phyloP scores from a whole-genome alignment of 805 yeast species.

The Starmera quercuum region DNA sequence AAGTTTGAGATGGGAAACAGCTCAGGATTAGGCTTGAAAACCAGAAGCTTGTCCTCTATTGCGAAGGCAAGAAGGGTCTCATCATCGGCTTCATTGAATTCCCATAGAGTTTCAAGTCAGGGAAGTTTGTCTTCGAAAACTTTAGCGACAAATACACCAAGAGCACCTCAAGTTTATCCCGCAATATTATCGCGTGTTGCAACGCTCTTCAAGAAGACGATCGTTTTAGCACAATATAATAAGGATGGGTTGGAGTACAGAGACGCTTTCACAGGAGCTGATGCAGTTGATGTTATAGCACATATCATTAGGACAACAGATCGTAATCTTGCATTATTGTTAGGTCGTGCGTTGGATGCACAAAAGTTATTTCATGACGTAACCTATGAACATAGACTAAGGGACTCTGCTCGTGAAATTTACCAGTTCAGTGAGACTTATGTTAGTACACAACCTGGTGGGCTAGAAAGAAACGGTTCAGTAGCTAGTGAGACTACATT shows the following conservation, averaged over 20 bases:
- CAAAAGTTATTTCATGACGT: conserved; percentile 94
- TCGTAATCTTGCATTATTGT: conserved; percentile 76
- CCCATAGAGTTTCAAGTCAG: conserved; percentile 16
- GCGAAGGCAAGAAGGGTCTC: conserved; percentile 17
- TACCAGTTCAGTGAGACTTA: conserved; percentile 69
- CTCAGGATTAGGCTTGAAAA: conserved; percentile 32
- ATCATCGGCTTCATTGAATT: conserved; percentile 15
- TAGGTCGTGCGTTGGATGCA: conserved; percentile 91
- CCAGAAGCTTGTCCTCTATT: conserved; percentile 38
- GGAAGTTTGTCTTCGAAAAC: conserved; percentile 28
- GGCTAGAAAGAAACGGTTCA: conserved; percentile 25
- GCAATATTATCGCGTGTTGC: conserved; percentile 87
- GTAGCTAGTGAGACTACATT: conserved; percentile 15
- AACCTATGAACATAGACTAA: conserved; percentile 83
- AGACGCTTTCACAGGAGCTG: conserved; percentile 88
- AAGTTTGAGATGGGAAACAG: conserved; percentile 27
- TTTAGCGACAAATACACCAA: conserved; percentile 34
- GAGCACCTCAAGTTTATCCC: conserved; percentile 74
- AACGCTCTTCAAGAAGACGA: conserved; percentile 58
- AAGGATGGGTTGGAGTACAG: conserved; percentile 90
- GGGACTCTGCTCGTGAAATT: conserved; percentile 83
- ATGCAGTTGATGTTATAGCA: conserved; percentile 88
- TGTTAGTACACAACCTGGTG: conserved; percentile 21
- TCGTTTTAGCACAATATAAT: conserved; percentile 67
- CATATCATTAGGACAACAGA: conserved; percentile 84